A percentile compares a stretch with the other conserved stretches of the same genome.
These are phyloP conservation scores for Hamamelis virginiana DNA, from an alignment of 164 flowering plant species.

Conservation along the genomic window DNA sequence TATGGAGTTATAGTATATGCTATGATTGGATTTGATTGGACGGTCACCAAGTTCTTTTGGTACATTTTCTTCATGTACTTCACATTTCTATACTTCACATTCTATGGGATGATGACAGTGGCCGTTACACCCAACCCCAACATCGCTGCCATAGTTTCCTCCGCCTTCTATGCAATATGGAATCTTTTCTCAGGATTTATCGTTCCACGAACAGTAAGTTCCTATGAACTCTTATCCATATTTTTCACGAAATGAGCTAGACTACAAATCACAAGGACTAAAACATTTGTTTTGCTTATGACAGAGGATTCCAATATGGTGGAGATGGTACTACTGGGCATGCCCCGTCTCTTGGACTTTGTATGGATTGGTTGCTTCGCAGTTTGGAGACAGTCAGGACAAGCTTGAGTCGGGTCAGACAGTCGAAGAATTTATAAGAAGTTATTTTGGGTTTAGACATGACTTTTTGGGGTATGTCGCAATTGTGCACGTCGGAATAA, in stretches of 20 bases:
- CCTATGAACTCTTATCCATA: not conserved
- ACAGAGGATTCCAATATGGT: constrained; percentile 49
- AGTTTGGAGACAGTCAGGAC: constrained; percentile 36
- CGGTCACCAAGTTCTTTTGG: constrained; percentile 40
- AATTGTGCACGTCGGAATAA: constrained; percentile 23
- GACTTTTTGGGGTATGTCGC: constrained; percentile 40
- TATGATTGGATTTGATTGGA: constrained; percentile 51
- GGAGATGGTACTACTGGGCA: constrained; percentile 42
- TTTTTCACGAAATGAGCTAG: not conserved
- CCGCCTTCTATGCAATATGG: constrained; percentile 44
- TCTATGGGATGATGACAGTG: constrained; percentile 51
- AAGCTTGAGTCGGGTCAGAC: constrained; percentile 29
- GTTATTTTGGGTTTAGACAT: constrained; percentile 29
- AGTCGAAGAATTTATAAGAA: constrained; percentile 32
- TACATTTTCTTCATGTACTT: constrained; percentile 42
- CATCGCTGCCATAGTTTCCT: constrained; percentile 39
- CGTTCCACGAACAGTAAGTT: constrained; percentile 40
- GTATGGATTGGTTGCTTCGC: constrained; percentile 44
- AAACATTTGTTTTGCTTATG: not conserved
- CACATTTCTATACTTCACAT: constrained; percentile 44
- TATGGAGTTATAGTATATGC: constrained; percentile 46
- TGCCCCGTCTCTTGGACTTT: constrained; percentile 43
- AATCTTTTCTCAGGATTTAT: constrained; percentile 53
- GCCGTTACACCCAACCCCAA: constrained; percentile 46
- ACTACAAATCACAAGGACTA: not conserved